Conservation (phyloP, 345 rosid genomes). For the Murraya koenigii region DNA sequence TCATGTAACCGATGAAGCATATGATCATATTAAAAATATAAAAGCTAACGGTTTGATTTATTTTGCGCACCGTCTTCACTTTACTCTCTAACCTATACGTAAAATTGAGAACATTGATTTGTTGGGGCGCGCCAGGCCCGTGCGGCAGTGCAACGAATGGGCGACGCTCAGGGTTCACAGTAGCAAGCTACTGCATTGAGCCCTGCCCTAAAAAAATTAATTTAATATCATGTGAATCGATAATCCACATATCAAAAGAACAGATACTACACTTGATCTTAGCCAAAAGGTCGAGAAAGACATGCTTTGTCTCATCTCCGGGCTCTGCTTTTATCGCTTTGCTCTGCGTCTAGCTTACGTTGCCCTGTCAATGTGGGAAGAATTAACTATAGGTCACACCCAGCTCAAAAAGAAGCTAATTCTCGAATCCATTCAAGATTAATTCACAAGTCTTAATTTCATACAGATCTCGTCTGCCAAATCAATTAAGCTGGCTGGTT, state of each 20-base stretch:
- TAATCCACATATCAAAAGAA: slow-evolving; percentile 34
- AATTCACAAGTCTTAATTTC: too few species aligned
- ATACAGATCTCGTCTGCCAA: too few species aligned
- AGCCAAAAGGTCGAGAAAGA: slow-evolving; percentile 56
- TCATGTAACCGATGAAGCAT: too few species aligned
- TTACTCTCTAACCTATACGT: too few species aligned
- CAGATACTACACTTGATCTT: slow-evolving; percentile 49
- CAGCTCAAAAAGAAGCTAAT: too few species aligned
- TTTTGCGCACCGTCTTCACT: too few species aligned
- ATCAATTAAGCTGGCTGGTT: too few species aligned
- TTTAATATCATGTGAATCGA: slow-evolving; percentile 13
- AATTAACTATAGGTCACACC: too few species aligned
- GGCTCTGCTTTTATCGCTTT: not conserved
- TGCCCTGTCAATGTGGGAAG: not conserved
- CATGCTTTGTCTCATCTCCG: not conserved
- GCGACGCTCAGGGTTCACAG: not conserved
- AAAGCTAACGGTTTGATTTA: too few species aligned
- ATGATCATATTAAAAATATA: too few species aligned
- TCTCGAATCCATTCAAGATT: too few species aligned
- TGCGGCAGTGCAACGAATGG: not conserved
- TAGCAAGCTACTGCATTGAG: not conserved
- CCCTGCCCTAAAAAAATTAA: not conserved
- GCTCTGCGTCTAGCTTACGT: not conserved
- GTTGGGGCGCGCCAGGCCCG: not conserved
- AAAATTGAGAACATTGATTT: too few species aligned